Evolutionary conservation across 2,329 filamentous ascomycete genomes (phyloP), one percentile per base, ranked within the genome.

Genomic region (Penicillium verrucosum): DNA sequence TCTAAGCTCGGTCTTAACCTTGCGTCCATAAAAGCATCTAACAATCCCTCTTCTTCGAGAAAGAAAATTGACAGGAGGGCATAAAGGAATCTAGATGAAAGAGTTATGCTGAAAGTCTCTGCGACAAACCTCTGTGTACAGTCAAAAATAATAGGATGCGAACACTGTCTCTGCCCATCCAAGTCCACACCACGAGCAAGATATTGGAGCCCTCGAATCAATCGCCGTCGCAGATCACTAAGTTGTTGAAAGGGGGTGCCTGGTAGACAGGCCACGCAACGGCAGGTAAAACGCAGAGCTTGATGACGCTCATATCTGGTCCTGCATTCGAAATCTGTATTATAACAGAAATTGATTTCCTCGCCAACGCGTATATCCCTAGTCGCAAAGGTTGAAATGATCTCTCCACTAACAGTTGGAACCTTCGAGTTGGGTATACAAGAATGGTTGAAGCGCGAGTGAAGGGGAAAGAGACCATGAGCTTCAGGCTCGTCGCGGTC

Each of bases 371-470:
- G 14, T 4, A 48, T 38, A 14, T 37, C 34, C 21, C 16, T 48
- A 14, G 23, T 48, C 1, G 46, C 46, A 10, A 48, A 37, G 30
- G 21, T 48, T 48, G 30, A 36, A 12, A 27, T 48, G 10, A 18
- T 12, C 14, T 37, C 30, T 48, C 46, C 21, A 27, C 14, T 23
- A 16, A 37, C 16, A 18, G 4, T 48, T 12, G 46, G 23, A n/a
- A 37, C 11, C 5, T 37, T 38, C 3, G 32, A 9, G 46, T 48
- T 48, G 6, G 46, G 46, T n/a, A 27, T n/a, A 27, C 46, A 48
- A n/a, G 34, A 48, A 48, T 48, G 52, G 16, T 60, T 53, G 44
- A 48, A 34, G 54, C 46, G 46, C 21, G 46, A 48, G 23, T 48
- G 30, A 18, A 37, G 30, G 14, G 10, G 45, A 11, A 36, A 36